Evolutionary conservation across 2,329 filamentous ascomycete species (phyloP), one percentile per base, ranked within the genome.

Genomic region (Corniculantispora saksenae): DNA sequence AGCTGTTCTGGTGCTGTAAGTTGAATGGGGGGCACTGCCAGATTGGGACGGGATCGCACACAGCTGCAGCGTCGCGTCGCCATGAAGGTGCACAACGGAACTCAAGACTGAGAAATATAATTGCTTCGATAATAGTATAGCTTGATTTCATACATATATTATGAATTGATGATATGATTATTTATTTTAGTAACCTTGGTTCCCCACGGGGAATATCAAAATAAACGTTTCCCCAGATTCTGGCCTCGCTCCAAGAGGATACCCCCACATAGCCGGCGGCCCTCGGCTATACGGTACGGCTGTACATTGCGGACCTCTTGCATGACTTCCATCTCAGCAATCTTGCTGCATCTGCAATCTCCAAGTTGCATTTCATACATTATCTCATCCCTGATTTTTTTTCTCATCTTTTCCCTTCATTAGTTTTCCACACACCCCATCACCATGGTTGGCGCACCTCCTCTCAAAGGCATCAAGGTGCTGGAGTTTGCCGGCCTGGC

Each of bases 401-500:
- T 27, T 29, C 19, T 0, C n/a, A 19, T 27, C 9, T 10, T 13
- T 15, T 8, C 35, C 9, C 6, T 21, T 12, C 45, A 48, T 25
- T 32, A 32, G 10, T 3, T 45, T n/a, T 23, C 3, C n/a, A n/a
- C n/a, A 35, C n/a, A 48, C 9, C 47, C 40, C 27, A 27, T 25
- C 38, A 71, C n/a, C 25, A 76, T 76, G 74, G 65, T 69, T 53
- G 68, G 66, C 51, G 68, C 70, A 27, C 74, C 76, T 13, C 77
- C 77, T 50, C 77, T 86, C 32, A 75, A 78, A 53, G 84, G 83
- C 66, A 77, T 87, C 73, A 85, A 82, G 69, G 85, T 88, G 72
- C 76, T 88, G 45, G 86, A 88, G 71, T 83, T 88, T 68, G 85
- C 85, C 58, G 85, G 86, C 25, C 80, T 87, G 25, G 89, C 89